Conservation (phyloP, 2,329 filamentous ascomycete species). For the Stagonosporopsis rhizophila region DNA sequence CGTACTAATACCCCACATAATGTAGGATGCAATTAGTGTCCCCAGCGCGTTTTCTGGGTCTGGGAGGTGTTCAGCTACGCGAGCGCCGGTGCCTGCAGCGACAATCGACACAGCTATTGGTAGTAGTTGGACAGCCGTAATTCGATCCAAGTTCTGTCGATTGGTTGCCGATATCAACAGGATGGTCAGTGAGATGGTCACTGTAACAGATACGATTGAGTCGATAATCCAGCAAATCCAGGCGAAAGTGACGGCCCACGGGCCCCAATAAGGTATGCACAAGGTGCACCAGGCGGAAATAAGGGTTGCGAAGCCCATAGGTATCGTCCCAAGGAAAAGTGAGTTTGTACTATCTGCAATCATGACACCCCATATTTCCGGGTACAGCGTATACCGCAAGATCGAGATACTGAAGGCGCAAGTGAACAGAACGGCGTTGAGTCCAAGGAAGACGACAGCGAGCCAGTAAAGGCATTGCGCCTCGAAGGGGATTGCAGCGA, state of each 20-base stretch:
- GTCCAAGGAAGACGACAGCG: slow-evolving; percentile 65
- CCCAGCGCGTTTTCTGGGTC: slow-evolving; percentile 63
- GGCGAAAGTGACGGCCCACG: slow-evolving; percentile 58
- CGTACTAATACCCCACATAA: slow-evolving; percentile 72
- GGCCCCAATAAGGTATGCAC: slow-evolving; percentile 67
- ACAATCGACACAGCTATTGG: slow-evolving; percentile 73
- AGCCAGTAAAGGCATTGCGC: slow-evolving; percentile 65
- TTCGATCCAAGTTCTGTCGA: slow-evolving; percentile 48
- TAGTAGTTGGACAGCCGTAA: slow-evolving; percentile 70
- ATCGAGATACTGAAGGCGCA: slow-evolving; percentile 62
- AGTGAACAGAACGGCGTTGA: slow-evolving; percentile 67
- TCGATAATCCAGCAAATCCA: slow-evolving; percentile 62
- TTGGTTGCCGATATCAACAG: slow-evolving; percentile 57
- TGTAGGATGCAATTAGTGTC: slow-evolving; percentile 70
- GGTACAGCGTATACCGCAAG: slow-evolving; percentile 69
- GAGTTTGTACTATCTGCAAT: slow-evolving; percentile 70
- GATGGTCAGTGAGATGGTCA: slow-evolving; percentile 60
- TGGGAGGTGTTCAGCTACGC: slow-evolving; percentile 67
- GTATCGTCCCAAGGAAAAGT: slow-evolving; percentile 71
- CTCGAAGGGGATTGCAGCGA: slow-evolving; percentile 69
- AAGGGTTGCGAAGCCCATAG: slow-evolving; percentile 73
- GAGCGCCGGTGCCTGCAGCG: slow-evolving; percentile 68
- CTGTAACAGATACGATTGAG: slow-evolving; percentile 52
- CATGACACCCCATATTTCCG: slow-evolving; percentile 70
- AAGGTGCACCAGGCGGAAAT: slow-evolving; percentile 69